phyloP scores from a whole-genome alignment of 2,329 filamentous ascomycete species.

The Paraphaeosphaeria sporulosa region DNA sequence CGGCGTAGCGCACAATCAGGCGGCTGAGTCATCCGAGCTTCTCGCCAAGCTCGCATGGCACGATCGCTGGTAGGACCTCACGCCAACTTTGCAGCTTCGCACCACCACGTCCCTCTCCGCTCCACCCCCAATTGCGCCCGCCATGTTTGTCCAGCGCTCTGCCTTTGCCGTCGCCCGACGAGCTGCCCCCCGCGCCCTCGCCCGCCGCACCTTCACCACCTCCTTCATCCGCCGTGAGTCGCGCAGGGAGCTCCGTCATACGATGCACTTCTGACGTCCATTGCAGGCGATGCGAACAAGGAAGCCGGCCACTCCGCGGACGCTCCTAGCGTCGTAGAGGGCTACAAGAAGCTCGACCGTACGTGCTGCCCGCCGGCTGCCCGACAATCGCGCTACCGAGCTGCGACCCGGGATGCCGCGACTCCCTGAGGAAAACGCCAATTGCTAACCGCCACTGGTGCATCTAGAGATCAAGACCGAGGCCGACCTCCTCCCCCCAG shows the following conservation, averaged over 20 bases:
- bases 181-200: slow-evolving; percentile 50
- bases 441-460: slow-evolving; percentile 36
- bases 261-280: slow-evolving; percentile 39
- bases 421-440: slow-evolving; percentile 15
- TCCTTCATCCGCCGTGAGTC: slow-evolving; percentile 57
- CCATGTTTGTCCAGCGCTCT: slow-evolving; percentile 60
- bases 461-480: slow-evolving; percentile 82
- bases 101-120: slow-evolving; percentile 42
- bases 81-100: slow-evolving; percentile 36
- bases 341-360: slow-evolving; percentile 57
- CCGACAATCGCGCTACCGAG: slow-evolving; percentile 24
- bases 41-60: slow-evolving; percentile 33
- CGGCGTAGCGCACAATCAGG: slow-evolving; percentile 1
- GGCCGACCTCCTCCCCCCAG: slow-evolving; percentile 84
- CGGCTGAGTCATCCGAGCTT: slow-evolving; percentile 15
- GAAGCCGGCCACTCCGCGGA: slow-evolving; percentile 38
- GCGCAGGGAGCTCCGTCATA: slow-evolving; percentile 37
- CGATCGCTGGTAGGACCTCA: slow-evolving; percentile 28
- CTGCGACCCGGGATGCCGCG: slow-evolving; percentile 12
- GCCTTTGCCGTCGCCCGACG: slow-evolving; percentile 57
- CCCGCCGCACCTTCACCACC: slow-evolving; percentile 56
- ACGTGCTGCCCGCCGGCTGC: slow-evolving; percentile 34
- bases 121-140: slow-evolving; percentile 46
- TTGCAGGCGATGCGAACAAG: slow-evolving; percentile 47
- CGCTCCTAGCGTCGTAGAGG: slow-evolving; percentile 35